phyloP scores from a whole-genome alignment of 225 moss, liverwort and hornwort species.

The Pseudoscleropodium purum region DNA sequence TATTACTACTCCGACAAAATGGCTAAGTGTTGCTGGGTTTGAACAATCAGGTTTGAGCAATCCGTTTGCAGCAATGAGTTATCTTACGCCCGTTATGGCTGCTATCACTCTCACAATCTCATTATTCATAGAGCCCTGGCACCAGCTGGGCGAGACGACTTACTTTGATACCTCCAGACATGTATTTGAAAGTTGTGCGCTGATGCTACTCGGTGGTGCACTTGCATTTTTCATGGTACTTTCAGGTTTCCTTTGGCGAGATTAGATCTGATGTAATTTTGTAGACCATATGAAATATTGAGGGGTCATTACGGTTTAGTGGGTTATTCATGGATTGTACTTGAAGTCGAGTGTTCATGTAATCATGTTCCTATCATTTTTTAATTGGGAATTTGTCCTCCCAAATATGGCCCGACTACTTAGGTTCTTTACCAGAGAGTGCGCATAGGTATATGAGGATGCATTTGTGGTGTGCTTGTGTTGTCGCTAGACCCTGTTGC shows the following conservation, averaged over 20 bases:
- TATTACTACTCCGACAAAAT: background rate
- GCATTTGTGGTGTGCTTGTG: background rate
- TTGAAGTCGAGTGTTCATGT: background rate
- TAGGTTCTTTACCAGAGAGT: background rate
- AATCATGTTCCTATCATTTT: background rate
- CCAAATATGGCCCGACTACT: background rate
- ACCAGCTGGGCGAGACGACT: slow-evolving; percentile 37
- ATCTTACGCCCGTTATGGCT: slow-evolving; percentile 92
- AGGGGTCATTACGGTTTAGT: background rate
- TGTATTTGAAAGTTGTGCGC: slow-evolving; percentile 65
- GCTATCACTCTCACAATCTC: slow-evolving; percentile 60
- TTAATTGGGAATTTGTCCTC: background rate
- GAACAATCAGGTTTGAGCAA: slow-evolving; percentile 80
- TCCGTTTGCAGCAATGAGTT: slow-evolving; percentile 90
- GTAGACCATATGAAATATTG: background rate
- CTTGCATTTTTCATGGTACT: slow-evolving; percentile 97
- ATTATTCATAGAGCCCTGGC: slow-evolving; percentile 71
- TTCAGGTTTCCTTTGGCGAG: background rate
- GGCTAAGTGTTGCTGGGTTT: slow-evolving; percentile 1
- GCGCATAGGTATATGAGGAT: background rate
- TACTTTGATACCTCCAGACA: slow-evolving; percentile 74
- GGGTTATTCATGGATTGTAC: background rate
- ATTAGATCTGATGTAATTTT: background rate
- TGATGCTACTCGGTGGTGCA: slow-evolving; percentile 90
- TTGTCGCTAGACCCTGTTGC: background rate